Conservation (phyloP, 805 yeast species). For the Candida quercuum region DNA sequence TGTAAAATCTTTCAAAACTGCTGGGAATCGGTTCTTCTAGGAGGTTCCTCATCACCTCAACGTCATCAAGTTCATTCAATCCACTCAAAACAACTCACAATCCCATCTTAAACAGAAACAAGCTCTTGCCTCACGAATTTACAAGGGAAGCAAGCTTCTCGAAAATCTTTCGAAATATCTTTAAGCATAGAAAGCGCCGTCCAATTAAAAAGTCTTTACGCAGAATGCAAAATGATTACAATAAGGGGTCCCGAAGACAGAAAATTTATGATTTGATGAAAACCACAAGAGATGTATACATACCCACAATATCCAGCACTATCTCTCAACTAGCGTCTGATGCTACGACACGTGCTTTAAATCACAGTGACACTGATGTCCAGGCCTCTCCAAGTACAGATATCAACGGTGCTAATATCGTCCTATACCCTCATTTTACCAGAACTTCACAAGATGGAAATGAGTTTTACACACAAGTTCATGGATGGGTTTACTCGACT, state of each 20-base stretch:
- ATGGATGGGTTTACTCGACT: constrained; percentile 68
- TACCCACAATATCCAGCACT: constrained; percentile 46
- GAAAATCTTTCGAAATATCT: too few species aligned
- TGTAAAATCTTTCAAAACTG: too few species aligned
- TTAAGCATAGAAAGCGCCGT: neutral
- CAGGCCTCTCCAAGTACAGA: constrained; percentile 25
- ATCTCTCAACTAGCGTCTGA: constrained; percentile 44
- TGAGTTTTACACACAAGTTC: constrained; percentile 51
- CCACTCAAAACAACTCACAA: too few species aligned
- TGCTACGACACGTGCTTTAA: constrained; percentile 26
- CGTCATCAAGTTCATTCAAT: too few species aligned
- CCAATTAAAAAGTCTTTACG: neutral
- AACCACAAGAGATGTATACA: constrained; percentile 50
- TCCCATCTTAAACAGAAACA: too few species aligned
- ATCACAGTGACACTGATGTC: constrained; percentile 10
- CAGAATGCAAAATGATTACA: constrained; percentile 1
- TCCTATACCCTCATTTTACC: constrained; percentile 55
- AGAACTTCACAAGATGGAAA: constrained; percentile 25
- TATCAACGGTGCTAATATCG: constrained; percentile 48
- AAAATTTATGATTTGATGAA: constrained; percentile 45
- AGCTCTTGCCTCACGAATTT: too few species aligned
- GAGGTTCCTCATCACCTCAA: too few species aligned
- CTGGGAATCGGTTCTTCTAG: too few species aligned
- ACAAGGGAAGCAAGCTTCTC: too few species aligned
- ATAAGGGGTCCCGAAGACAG: constrained; percentile 32